Percentiles rank a stretch among this genome's conserved stretches.
Evolutionary conservation across 768 basidiomycete genomes (phyloP).

Genomic region (Naganishia kalamii): DNA sequence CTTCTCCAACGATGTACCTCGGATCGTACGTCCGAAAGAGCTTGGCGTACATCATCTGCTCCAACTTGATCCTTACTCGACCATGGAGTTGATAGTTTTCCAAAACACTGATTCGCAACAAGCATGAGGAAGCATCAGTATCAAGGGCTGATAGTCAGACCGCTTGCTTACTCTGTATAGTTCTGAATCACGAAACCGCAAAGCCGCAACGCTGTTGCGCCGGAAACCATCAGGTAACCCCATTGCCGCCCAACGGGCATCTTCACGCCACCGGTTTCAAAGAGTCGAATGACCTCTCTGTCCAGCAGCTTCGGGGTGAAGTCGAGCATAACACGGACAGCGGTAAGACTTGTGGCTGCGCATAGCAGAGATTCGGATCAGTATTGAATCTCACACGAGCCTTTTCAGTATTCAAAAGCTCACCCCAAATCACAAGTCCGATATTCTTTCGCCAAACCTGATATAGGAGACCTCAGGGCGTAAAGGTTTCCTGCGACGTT

Average conservation of each 20-base stretch:
- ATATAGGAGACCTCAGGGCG: not conserved
- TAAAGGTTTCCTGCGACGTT: not conserved
- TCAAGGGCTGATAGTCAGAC: not conserved
- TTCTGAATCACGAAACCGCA: not conserved
- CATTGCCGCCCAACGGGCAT: not conserved
- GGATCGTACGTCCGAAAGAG: slow-evolving; percentile 3
- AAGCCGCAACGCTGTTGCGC: not conserved
- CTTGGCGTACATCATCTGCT: slow-evolving; percentile 2
- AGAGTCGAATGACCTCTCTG: not conserved
- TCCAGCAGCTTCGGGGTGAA: not conserved
- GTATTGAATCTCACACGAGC: too few species aligned
- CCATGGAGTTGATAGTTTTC: slow-evolving; percentile 12
- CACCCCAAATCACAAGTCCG: not conserved
- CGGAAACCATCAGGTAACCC: slow-evolving; percentile 6
- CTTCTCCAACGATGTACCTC: not conserved
- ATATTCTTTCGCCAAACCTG: not conserved
- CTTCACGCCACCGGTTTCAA: not conserved
- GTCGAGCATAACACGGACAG: not conserved
- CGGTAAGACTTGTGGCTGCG: too few species aligned
- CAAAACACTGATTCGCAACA: not conserved
- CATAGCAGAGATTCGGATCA: too few species aligned
- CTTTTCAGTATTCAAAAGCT: not conserved
- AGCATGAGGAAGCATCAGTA: not conserved
- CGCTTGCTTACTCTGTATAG: not conserved
- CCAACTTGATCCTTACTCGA: slow-evolving; percentile 4